Percentiles rank a stretch among this genome's conserved stretches.
These are phyloP conservation scores for Trametes hirsuta DNA, from an alignment of 1,284 basidiomycete genomes.

Conservation along the genomic window DNA sequence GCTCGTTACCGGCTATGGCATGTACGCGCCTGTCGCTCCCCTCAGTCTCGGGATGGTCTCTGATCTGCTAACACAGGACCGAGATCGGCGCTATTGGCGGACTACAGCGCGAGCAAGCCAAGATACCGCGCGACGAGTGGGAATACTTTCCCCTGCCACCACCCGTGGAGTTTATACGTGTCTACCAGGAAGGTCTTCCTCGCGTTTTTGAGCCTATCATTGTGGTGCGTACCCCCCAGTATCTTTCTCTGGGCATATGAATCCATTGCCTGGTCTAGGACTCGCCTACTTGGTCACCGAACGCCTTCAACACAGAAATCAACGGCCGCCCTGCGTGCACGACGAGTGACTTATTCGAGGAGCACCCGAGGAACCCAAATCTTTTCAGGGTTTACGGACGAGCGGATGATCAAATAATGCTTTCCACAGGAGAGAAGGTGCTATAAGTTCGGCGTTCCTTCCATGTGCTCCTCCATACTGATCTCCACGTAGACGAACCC, in stretches of 20 bases:
- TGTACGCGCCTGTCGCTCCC: conserved; percentile 23
- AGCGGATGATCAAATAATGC: conserved; percentile 56
- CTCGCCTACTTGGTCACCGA: conserved; percentile 22
- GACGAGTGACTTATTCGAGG: conserved; percentile 48
- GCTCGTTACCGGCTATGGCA: conserved; percentile 34
- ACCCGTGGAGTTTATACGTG: conserved; percentile 19
- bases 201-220: conserved; percentile 29
- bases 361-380: conserved; percentile 48
- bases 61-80: conserved; percentile 4
- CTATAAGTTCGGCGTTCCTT: not conserved
- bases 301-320: conserved; percentile 34
- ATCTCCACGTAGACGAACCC: conserved; percentile 33
- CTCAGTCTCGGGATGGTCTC: not conserved
- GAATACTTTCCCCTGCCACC: conserved; percentile 31
- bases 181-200: conserved; percentile 27
- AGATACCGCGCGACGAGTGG: conserved; percentile 28
- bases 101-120: conserved; percentile 15
- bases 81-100: conserved; percentile 15
- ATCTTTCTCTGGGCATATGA: not conserved
- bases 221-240: conserved; percentile 16
- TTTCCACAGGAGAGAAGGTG: conserved; percentile 56
- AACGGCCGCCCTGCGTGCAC: conserved; percentile 38
- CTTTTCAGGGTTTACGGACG: conserved; percentile 51
- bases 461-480: not conserved
- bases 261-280: conserved; percentile 5